These are phyloP conservation scores for Solanum chmielewskii DNA, from an alignment of 257 asterid species.

Conservation along the genomic window DNA sequence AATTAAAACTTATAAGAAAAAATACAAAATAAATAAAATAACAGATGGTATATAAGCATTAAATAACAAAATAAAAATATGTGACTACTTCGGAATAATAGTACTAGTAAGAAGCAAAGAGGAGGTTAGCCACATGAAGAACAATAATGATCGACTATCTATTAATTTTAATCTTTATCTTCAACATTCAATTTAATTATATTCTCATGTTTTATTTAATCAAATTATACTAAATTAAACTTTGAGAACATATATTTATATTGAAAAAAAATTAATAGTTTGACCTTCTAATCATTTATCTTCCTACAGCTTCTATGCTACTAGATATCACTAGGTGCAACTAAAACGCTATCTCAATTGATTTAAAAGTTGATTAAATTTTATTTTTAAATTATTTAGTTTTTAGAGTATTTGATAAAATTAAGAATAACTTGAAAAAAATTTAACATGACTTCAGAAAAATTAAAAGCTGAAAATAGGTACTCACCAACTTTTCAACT, in stretches of 20 bases:
- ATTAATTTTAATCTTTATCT: background rate
- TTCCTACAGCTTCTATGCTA: background rate
- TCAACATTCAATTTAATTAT: background rate
- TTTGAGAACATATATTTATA: background rate
- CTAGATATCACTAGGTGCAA: background rate
- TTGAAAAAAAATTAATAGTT: background rate
- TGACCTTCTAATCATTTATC: background rate
- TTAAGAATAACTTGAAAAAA: no score
- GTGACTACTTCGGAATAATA: background rate
- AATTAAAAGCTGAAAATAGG: no score
- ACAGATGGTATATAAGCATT: rapidly evolving
- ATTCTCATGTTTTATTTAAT: background rate
- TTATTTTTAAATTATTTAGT: no score
- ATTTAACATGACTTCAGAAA: no score
- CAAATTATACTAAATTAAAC: background rate
- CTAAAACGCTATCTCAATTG: rapidly evolving
- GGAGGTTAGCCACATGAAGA: background rate
- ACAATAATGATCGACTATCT: background rate
- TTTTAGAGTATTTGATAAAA: no score
- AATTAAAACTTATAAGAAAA: rapidly evolving
- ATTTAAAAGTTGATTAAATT: no score
- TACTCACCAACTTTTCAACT: no score
- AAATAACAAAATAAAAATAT: background rate
- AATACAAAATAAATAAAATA: background rate
- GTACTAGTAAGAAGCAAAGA: background rate